Percentiles rank a stretch among this genome's conserved stretches.
phyloP scores from a whole-genome alignment of 139 green algal species.

The Eudorina sp. region DNA sequence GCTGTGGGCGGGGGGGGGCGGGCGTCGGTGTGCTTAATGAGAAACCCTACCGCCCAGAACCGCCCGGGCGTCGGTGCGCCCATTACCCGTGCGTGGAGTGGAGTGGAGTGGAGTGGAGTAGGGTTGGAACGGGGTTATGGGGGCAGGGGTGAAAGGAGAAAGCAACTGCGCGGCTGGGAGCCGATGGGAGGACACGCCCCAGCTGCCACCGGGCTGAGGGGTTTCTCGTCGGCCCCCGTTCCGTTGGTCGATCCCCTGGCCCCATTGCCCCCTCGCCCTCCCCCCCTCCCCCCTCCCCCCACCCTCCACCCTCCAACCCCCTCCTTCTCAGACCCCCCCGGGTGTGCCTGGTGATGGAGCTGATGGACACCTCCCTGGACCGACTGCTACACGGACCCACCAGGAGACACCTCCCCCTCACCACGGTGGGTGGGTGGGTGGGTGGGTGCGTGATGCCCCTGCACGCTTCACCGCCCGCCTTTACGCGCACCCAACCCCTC shows the following conservation, averaged over 20 bases:
- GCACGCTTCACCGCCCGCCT: background rate
- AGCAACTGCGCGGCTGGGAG: no score
- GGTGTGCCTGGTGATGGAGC: slow-evolving; percentile 28
- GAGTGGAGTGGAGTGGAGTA: background rate
- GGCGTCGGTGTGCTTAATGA: background rate
- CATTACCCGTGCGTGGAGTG: background rate
- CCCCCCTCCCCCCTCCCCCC: no score
- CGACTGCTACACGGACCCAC: background rate
- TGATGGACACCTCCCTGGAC: slow-evolving; percentile 29
- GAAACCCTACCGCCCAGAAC: background rate
- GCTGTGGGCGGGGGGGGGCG: background rate
- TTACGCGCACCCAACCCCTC: background rate
- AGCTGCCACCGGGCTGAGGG: background rate
- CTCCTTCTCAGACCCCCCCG: background rate
- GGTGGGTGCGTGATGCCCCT: no score
- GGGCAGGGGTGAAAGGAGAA: background rate
- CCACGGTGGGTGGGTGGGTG: background rate
- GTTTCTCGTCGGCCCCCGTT: background rate
- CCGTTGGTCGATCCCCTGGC: background rate
- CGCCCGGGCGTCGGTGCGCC: no score
- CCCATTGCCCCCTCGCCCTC: background rate
- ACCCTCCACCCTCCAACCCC: no score
- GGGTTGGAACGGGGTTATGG: background rate
- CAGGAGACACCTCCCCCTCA: background rate
- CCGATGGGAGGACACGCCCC: background rate